phyloP scores from a whole-genome alignment of 2,329 filamentous ascomycete genomes.

The Aspergillus brunneoviolaceus region DNA sequence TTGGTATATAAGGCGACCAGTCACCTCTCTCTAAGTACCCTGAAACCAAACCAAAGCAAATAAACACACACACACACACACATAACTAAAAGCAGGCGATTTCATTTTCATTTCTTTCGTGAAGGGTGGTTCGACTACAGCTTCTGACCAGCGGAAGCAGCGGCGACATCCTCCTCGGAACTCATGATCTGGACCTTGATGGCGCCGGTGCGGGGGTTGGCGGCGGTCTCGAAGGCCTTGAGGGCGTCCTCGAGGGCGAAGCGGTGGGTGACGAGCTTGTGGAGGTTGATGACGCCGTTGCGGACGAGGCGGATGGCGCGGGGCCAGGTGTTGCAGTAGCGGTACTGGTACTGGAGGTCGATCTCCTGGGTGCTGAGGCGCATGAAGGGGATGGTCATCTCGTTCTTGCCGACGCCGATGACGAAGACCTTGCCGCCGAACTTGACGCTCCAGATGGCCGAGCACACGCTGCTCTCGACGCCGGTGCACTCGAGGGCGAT shows the following conservation, averaged over 20 bases:
- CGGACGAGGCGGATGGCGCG: slow-evolving; percentile 84
- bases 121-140: slow-evolving; percentile 13
- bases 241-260: slow-evolving; percentile 83
- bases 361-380: slow-evolving; percentile 84
- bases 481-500: slow-evolving; percentile 91
- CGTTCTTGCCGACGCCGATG: slow-evolving; percentile 91
- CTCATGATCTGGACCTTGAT: slow-evolving; percentile 91
- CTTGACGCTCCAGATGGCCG: slow-evolving; percentile 85
- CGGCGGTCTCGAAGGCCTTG: slow-evolving; percentile 84
- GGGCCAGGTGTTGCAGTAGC: slow-evolving; percentile 95
- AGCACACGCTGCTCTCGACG: slow-evolving; percentile 81
- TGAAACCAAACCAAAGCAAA: too few relatives aligned
- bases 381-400: slow-evolving; percentile 97
- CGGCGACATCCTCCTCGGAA: slow-evolving; percentile 40
- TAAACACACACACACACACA: too few relatives aligned
- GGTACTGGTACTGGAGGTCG: slow-evolving; percentile 94
- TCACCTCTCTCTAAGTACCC: too few relatives aligned
- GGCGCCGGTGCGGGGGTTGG: slow-evolving; percentile 85
- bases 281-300: slow-evolving; percentile 78
- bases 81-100: too few relatives aligned
- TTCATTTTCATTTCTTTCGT: too few relatives aligned
- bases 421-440: slow-evolving; percentile 98
- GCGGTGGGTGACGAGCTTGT: slow-evolving; percentile 81
- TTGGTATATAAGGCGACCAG: too few relatives aligned
- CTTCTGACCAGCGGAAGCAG: slow-evolving; percentile 32